Percentiles rank a stretch among this genome's conserved stretches.
Conservation (phyloP, 1,284 basidiomycete species). For the Schizophyllum amplum region DNA sequence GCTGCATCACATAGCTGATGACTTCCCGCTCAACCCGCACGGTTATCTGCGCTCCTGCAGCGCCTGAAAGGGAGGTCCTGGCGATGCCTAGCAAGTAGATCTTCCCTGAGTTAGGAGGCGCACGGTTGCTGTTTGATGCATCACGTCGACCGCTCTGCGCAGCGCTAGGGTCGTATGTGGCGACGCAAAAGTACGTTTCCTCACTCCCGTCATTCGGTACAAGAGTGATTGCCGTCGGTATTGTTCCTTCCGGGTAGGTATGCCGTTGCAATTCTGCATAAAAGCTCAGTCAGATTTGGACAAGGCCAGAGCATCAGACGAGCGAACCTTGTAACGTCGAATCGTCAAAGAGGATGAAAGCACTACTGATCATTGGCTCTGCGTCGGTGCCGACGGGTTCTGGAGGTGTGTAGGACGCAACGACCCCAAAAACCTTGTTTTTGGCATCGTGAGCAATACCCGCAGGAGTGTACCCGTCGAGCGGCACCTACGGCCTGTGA, state of each 20-base stretch:
- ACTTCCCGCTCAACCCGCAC: background rate
- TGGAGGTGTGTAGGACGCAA: constrained; percentile 44
- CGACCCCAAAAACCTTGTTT: constrained; percentile 57
- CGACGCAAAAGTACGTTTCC: constrained; percentile 39
- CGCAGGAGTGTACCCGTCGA: constrained; percentile 62
- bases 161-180: constrained; percentile 44
- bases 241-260: constrained; percentile 14
- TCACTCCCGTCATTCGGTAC: background rate
- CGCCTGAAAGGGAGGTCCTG: background rate
- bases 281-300: constrained; percentile 22
- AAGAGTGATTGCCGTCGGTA: background rate
- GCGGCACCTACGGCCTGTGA: constrained; percentile 39
- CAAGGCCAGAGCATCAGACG: constrained; percentile 32
- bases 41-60: background rate
- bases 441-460: constrained; percentile 51
- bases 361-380: constrained; percentile 37
- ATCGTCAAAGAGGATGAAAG: constrained; percentile 63
- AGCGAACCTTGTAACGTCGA: constrained; percentile 51
- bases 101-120: constrained; percentile 55
- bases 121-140: background rate
- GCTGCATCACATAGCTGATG: background rate
- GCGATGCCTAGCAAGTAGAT: constrained; percentile 31
- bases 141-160: background rate
- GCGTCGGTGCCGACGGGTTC: constrained; percentile 41
- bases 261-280: constrained; percentile 18